A percentile compares a stretch with the other conserved stretches of the same genome.
Evolutionary conservation across 768 basidiomycete genomes (phyloP).

Genomic region (Tephrocybe sp.): DNA sequence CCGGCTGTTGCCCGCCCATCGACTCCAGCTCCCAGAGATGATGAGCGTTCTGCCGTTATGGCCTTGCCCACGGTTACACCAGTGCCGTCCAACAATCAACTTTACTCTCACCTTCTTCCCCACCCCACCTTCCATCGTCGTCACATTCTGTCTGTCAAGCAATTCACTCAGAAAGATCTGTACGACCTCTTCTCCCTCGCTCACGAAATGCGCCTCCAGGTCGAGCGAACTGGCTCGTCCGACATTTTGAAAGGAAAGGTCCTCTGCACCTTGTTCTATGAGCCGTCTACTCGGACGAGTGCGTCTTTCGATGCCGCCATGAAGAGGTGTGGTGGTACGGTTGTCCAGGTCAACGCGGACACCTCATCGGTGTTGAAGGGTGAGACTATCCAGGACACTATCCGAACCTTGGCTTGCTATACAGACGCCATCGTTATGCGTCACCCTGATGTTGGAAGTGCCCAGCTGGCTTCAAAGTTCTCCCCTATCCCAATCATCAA

Average conservation of each 20-base stretch:
- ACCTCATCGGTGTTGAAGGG: slow-evolving; percentile 91
- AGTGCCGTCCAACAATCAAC: slow-evolving; percentile 32
- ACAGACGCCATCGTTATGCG: slow-evolving; percentile 92
- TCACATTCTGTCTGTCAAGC: slow-evolving; percentile 92
- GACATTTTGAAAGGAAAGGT: slow-evolving; percentile 91
- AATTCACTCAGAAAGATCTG: slow-evolving; percentile 85
- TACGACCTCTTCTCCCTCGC: slow-evolving; percentile 94
- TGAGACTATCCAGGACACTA: slow-evolving; percentile 88
- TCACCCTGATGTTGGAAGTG: slow-evolving; percentile 90
- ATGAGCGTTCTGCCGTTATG: slow-evolving; percentile 24
- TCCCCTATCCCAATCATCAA: slow-evolving; percentile 96
- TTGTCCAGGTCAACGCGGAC: slow-evolving; percentile 80
- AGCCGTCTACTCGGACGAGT: slow-evolving; percentile 94
- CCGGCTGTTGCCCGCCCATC: slow-evolving; percentile 8
- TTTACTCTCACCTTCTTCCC: slow-evolving; percentile 50
- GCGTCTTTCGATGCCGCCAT: slow-evolving; percentile 97
- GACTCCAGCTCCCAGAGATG: slow-evolving; percentile 31
- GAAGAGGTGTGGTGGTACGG: slow-evolving; percentile 96
- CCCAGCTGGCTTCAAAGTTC: slow-evolving; percentile 94
- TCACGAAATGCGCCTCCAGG: slow-evolving; percentile 94
- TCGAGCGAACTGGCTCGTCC: slow-evolving; percentile 84
- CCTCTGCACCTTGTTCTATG: slow-evolving; percentile 91
- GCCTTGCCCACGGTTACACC: slow-evolving; percentile 26
- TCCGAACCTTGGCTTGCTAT: slow-evolving; percentile 93
- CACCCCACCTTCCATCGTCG: slow-evolving; percentile 91